Evolutionary conservation across 2,329 filamentous ascomycete species (phyloP), one percentile per base, ranked within the genome.

Genomic region (Basipetospora chlamydospora): DNA sequence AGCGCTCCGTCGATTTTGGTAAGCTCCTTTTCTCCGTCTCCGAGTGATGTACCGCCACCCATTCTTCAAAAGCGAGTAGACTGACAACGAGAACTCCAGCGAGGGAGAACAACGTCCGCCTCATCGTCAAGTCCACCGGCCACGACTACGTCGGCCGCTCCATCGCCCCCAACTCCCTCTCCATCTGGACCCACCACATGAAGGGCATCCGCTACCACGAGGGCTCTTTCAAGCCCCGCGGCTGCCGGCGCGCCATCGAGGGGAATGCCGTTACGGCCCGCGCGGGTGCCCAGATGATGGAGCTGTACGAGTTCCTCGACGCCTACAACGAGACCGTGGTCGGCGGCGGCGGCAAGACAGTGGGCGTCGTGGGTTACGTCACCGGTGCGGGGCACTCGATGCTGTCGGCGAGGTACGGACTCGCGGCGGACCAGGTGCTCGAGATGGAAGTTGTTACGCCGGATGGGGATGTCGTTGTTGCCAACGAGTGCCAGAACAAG

Each of bases 361-460:
- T 80, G 2, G 67, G 70, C 1, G 57, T 73, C 0, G 73, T 72
- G 6, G 76, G 75, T 0, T 80, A 72, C 36, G 56, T 66, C 3
- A 70, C 72, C 11, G 74, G 73, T 0, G 76, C 70, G 2, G 76
- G 76, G 0, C 75, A 80, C 48, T 66, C 61, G 0, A 50, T 68
- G 1, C 52, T 79, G 1, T 54, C 58, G 0, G 64, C 70, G 0
- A 58, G 54, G 2, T 68, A 67, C 42, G 76, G 77, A 0, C 52
- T 81, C n/a, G 75, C 56, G 2, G 71, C 68, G 1, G 77, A 80
- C 44, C 66, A 78, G 28, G 67, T 74, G 2, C 51, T 80, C 3
- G 61, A 75, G 44, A 63, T 70, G 52, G 63, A 73, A 21, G 54
- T 77, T 1, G 64, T 80, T 1, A 68, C 66, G 0, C 65, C 66